Evolutionary conservation across 371 early-diverging fungal genomes (phyloP).

Genomic region (Apophysomyces trapeziformis): DNA sequence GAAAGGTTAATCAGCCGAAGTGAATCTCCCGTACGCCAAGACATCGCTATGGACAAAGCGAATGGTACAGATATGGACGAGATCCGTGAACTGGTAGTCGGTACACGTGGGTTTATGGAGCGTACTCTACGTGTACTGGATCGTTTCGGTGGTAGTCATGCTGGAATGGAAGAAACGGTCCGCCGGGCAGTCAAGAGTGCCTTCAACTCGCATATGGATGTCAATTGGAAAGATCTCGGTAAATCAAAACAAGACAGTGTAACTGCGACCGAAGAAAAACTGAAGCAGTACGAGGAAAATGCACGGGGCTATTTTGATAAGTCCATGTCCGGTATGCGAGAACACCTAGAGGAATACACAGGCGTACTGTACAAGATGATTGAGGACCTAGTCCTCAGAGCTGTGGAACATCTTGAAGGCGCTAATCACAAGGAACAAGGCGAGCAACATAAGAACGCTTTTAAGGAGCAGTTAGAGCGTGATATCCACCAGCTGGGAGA

Average conservation of each 20-base stretch:
- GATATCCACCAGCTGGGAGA: slow-evolving; percentile 28
- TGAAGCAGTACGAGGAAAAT: slow-evolving; percentile 52
- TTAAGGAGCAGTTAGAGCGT: slow-evolving; percentile 20
- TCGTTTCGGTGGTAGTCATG: slow-evolving; percentile 34
- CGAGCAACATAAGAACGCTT: neutral
- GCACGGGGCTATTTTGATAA: slow-evolving; percentile 50
- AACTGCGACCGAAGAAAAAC: slow-evolving; percentile 29
- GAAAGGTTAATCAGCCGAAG: neutral
- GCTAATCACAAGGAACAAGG: neutral
- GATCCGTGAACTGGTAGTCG: slow-evolving; percentile 32
- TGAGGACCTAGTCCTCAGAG: slow-evolving; percentile 41
- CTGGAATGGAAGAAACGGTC: slow-evolving; percentile 47
- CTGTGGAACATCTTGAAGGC: slow-evolving; percentile 38
- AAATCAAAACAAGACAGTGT: slow-evolving; percentile 25
- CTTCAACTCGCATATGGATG: slow-evolving; percentile 39
- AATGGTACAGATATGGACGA: slow-evolving; percentile 31
- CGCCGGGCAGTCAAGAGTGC: slow-evolving; percentile 49
- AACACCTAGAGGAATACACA: slow-evolving; percentile 48
- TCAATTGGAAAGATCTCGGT: slow-evolving; percentile 32
- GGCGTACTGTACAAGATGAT: slow-evolving; percentile 56
- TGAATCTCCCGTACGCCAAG: slow-evolving; percentile 1
- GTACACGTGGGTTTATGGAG: slow-evolving; percentile 48
- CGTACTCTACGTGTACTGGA: slow-evolving; percentile 40
- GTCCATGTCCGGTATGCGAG: slow-evolving; percentile 47
- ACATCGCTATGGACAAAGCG: neutral